phyloP scores from a whole-genome alignment of 768 basidiomycete genomes.

The Mycena albidolilacea region DNA sequence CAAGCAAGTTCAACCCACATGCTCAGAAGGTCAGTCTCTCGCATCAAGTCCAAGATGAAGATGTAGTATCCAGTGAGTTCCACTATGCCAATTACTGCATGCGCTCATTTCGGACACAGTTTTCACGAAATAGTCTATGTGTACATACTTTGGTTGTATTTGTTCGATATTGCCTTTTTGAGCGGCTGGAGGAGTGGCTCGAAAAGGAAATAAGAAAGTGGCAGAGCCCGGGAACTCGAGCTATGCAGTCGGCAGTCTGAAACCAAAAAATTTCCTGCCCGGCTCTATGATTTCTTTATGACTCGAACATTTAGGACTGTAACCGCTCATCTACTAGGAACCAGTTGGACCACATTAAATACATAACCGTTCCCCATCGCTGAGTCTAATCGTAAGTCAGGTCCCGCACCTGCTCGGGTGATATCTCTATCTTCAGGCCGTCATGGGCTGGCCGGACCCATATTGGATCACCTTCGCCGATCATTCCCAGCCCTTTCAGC shows the following conservation, averaged over 20 bases:
- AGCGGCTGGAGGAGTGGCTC: conserved; percentile 7
- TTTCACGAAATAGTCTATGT: conserved; percentile 48
- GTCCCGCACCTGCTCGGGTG: conserved; percentile 62
- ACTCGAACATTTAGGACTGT: too few relatives aligned
- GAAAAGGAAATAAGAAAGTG: background rate
- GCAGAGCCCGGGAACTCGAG: too few relatives aligned
- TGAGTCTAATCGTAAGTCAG: conserved; percentile 60
- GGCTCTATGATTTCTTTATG: too few relatives aligned
- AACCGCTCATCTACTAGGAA: too few relatives aligned
- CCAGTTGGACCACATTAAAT: too few relatives aligned
- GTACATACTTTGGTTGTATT: conserved; percentile 13
- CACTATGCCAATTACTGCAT: background rate
- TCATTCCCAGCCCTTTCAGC: conserved; percentile 58
- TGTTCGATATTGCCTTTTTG: conserved; percentile 6
- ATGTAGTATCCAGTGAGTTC: conserved; percentile 88
- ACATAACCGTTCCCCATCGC: too few relatives aligned
- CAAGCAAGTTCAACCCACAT: conserved; percentile 93
- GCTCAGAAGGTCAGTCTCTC: conserved; percentile 93
- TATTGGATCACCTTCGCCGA: conserved; percentile 61
- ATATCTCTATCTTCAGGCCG: conserved; percentile 73
- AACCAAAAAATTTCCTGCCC: too few relatives aligned
- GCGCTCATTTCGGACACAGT: conserved; percentile 37
- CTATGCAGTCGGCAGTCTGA: too few relatives aligned
- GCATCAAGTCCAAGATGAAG: conserved; percentile 90
- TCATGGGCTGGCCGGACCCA: conserved; percentile 86